A percentile compares a stretch with the other conserved stretches of the same genome.
These are phyloP conservation scores for Aspergillus jensenii DNA, from an alignment of 2,329 filamentous ascomycete genomes.

Conservation along the genomic window DNA sequence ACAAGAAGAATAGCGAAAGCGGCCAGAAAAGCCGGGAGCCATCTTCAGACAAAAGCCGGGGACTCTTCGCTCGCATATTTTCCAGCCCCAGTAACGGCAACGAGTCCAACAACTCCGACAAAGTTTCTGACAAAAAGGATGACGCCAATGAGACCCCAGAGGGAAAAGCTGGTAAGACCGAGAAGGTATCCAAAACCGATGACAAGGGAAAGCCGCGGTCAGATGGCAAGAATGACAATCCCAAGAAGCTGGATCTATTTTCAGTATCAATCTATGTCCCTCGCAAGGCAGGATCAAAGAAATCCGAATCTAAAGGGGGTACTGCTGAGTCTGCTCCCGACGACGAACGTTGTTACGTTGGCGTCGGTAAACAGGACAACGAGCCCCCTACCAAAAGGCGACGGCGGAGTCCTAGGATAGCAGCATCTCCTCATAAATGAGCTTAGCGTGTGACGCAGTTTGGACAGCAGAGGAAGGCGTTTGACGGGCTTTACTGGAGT, in stretches of 20 bases:
- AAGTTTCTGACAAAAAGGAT: slow-evolving; percentile 5
- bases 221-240: slow-evolving; percentile 13
- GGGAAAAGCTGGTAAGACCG: not conserved
- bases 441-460: not conserved
- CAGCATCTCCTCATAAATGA: not conserved
- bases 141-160: not conserved
- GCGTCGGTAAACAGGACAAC: slow-evolving; percentile 20
- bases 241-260: slow-evolving; percentile 27
- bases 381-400: slow-evolving; percentile 38
- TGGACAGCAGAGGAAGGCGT: not conserved
- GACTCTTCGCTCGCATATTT: slow-evolving; percentile 29
- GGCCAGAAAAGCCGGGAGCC: slow-evolving; percentile 46
- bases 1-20: slow-evolving; percentile 9
- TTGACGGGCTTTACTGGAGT: not conserved
- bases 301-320: not conserved
- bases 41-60: slow-evolving; percentile 4
- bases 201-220: slow-evolving; percentile 33
- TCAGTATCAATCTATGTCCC: slow-evolving; percentile 35
- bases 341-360: slow-evolving; percentile 22
- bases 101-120: not conserved
- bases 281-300: slow-evolving; percentile 17
- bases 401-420: slow-evolving; percentile 28
- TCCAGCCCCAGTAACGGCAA: slow-evolving; percentile 19
- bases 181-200: slow-evolving; percentile 7
- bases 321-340: slow-evolving; percentile 4